Percentiles rank a stretch among this genome's conserved stretches.
These are phyloP conservation scores for Microbotryum silenes-acaulis DNA, from an alignment of 1,284 basidiomycete species.

Conservation along the genomic window DNA sequence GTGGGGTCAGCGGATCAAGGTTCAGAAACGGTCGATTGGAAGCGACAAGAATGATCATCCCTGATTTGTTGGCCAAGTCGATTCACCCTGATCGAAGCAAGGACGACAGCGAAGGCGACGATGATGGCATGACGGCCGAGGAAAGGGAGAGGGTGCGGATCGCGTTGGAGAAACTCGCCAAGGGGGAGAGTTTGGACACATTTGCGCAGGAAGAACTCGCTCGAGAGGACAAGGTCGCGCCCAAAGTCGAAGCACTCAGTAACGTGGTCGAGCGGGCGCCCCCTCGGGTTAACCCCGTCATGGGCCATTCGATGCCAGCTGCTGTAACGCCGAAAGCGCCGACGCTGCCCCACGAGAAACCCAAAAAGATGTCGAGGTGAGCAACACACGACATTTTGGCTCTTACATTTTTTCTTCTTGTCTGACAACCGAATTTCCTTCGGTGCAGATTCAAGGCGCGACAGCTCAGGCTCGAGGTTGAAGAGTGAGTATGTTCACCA, in stretches of 20 bases:
- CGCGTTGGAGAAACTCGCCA: conserved; percentile 18
- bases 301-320: not conserved
- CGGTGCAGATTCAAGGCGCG: conserved; percentile 26
- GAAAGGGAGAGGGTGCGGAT: conserved; percentile 11
- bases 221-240: conserved; percentile 14
- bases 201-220: not conserved
- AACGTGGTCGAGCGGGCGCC: not conserved
- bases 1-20: too few species aligned
- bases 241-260: not conserved
- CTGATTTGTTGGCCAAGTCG: conserved; percentile 17
- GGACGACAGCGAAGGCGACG: conserved; percentile 8
- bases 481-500: too few species aligned
- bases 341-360: not conserved
- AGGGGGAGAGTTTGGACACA: not conserved
- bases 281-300: not conserved
- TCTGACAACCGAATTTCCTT: not conserved
- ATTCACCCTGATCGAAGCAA: conserved; percentile 6
- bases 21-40: conserved; percentile 24
- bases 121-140: not conserved
- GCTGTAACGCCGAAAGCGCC: not conserved
- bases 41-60: conserved; percentile 29
- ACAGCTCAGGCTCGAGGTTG: conserved; percentile 22
- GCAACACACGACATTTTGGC: not conserved
- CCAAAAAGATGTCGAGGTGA: conserved; percentile 28
- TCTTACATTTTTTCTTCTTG: not conserved